Conservation (phyloP, 768 basidiomycete species). For the Suillus decipiens region DNA sequence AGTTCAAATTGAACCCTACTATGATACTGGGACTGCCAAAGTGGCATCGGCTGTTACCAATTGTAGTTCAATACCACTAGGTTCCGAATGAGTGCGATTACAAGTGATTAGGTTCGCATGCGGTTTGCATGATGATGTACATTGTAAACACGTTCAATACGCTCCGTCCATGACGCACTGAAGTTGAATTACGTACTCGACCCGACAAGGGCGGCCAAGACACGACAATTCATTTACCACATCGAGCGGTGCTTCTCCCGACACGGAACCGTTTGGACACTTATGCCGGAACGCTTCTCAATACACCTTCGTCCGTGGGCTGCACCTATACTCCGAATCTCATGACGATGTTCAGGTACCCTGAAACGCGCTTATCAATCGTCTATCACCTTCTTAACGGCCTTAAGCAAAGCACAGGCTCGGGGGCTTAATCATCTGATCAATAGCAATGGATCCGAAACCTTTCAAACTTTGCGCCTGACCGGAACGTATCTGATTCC, state of each 20-base stretch:
- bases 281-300: too few relatives aligned
- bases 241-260: background rate
- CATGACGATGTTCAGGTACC: slow-evolving; percentile 9
- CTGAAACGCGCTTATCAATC: slow-evolving; percentile 1
- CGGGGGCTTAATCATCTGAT: background rate
- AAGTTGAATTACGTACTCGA: background rate
- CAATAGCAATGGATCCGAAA: background rate
- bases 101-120: background rate
- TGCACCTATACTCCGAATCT: too few relatives aligned
- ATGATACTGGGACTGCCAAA: too few relatives aligned
- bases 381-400: slow-evolving; percentile 11
- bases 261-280: background rate
- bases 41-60: slow-evolving; percentile 8
- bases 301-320: too few relatives aligned
- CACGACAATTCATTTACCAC: background rate
- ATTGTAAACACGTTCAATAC: background rate
- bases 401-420: slow-evolving; percentile 9
- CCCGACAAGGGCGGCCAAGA: background rate
- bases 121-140: background rate
- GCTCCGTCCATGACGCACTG: background rate
- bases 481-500: background rate
- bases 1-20: slow-evolving; percentile 3
- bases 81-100: background rate
- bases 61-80: slow-evolving; percentile 7
- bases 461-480: background rate